phyloP scores from a whole-genome alignment of 192 early-diverging fungal species.

The Spinellus fusiger region DNA sequence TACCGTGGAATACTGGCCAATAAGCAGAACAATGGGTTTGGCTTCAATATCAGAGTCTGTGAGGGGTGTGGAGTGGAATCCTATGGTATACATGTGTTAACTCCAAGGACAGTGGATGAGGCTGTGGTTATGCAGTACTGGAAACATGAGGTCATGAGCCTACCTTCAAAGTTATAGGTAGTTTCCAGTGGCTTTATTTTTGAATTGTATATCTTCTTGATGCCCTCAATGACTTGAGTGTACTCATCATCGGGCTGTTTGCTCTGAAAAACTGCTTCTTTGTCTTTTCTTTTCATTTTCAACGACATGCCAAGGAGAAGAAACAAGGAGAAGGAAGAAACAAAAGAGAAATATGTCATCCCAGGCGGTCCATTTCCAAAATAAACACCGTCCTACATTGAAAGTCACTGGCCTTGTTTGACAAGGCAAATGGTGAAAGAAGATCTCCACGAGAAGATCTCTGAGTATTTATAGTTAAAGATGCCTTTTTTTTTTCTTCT shows the following conservation, averaged over 20 bases:
- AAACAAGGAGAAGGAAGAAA: no score
- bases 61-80: constrained; percentile 63
- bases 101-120: no score
- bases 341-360: no score
- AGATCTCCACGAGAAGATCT: no score
- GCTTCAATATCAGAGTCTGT: constrained; percentile 72
- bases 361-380: no score
- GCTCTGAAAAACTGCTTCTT: neutral
- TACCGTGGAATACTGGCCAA: constrained; percentile 79
- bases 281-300: neutral
- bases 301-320: no score
- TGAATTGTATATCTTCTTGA: constrained; percentile 59
- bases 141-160: no score
- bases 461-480: no score
- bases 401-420: no score
- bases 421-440: no score
- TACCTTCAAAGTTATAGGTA: constrained; percentile 62
- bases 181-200: constrained; percentile 70
- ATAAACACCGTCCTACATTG: no score
- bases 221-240: constrained; percentile 50
- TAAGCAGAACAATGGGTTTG: constrained; percentile 77
- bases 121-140: no score
- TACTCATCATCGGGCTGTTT: constrained; percentile 36
- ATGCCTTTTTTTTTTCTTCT: neutral
- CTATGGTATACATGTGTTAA: neutral